phyloP scores from a whole-genome alignment of 352 stramenopile species.

The Aphanomyces astaci region DNA sequence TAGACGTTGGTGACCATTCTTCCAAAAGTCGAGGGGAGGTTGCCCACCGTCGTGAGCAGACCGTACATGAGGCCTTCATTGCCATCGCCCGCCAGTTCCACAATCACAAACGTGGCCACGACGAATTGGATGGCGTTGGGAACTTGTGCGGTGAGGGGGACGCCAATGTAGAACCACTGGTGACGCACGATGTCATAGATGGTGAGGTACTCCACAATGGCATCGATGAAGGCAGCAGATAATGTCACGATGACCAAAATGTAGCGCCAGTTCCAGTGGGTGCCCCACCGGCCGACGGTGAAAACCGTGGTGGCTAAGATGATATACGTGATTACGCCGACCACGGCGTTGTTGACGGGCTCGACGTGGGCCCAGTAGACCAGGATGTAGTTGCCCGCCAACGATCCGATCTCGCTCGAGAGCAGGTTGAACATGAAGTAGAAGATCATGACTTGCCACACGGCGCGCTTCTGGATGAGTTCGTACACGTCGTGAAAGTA shows the following conservation, averaged over 20 bases:
- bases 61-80: slow-evolving; percentile 22
- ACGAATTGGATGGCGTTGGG: slow-evolving; percentile 41
- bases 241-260: not conserved
- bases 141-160: slow-evolving; percentile 38
- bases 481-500: slow-evolving; percentile 56
- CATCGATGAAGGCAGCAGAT: slow-evolving; percentile 25
- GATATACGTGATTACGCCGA: slow-evolving; percentile 39
- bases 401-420: not conserved
- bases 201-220: slow-evolving; percentile 39
- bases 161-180: slow-evolving; percentile 52
- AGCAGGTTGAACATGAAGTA: slow-evolving; percentile 37
- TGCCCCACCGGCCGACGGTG: slow-evolving; percentile 27
- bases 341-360: slow-evolving; percentile 47
- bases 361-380: slow-evolving; percentile 46
- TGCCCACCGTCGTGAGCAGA: slow-evolving; percentile 18
- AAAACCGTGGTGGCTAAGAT: slow-evolving; percentile 47
- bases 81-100: slow-evolving; percentile 42
- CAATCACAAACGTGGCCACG: slow-evolving; percentile 39
- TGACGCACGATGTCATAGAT: slow-evolving; percentile 44
- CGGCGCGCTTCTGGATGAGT: slow-evolving; percentile 58
- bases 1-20: slow-evolving; percentile 7
- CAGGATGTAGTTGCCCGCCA: slow-evolving; percentile 35
- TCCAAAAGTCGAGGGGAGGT: slow-evolving; percentile 14
- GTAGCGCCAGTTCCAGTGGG: slow-evolving; percentile 5
- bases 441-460: slow-evolving; percentile 52